Conservation (phyloP, 2,329 filamentous ascomycete species). For the Xylaria sp. region DNA sequence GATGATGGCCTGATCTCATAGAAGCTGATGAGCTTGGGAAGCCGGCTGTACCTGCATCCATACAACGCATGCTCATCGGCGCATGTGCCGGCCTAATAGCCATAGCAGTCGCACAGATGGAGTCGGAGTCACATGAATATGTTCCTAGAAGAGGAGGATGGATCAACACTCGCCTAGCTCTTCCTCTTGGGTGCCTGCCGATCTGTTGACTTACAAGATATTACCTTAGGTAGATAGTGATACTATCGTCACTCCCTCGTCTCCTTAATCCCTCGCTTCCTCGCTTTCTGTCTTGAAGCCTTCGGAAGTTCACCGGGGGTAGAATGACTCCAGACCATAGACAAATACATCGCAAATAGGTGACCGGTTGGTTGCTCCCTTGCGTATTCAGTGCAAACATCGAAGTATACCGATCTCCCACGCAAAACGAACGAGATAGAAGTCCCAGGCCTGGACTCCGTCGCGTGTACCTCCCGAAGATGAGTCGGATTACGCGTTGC, state of each 20-base stretch:
- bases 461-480: neutral
- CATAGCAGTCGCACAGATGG: neutral
- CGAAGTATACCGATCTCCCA: neutral
- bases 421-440: neutral
- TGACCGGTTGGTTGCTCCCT: neutral
- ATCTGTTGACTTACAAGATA: neutral
- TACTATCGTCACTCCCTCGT: neutral
- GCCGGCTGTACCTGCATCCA: neutral
- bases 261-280: neutral
- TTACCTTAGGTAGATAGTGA: neutral
- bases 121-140: neutral
- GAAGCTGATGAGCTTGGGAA: neutral
- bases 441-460: neutral
- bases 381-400: neutral
- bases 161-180: neutral
- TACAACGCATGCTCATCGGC: neutral
- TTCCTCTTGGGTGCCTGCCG: constrained; percentile 1
- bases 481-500: neutral
- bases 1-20: neutral
- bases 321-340: neutral
- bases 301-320: neutral
- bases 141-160: neutral
- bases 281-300: neutral
- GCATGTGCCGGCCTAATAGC: neutral
- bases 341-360: neutral